phyloP scores from a whole-genome alignment of 805 yeast species.

The Monosporozyma aerobia region DNA sequence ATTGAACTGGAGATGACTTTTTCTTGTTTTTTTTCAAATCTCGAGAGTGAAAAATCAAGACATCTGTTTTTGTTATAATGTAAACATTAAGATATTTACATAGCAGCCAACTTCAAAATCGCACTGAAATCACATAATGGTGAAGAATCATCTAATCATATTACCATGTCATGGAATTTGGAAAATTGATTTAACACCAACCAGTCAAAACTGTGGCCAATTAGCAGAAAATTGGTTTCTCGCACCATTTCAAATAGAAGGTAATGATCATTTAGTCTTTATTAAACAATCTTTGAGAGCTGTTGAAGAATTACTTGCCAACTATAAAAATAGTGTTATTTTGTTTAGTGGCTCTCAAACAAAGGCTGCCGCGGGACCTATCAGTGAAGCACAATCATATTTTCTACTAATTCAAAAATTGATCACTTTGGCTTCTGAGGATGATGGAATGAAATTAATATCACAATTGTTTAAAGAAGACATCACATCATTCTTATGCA shows the following conservation, averaged over 20 bases:
- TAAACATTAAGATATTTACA: no score
- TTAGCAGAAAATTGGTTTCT: constrained; percentile 51
- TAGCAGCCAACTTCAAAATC: neutral
- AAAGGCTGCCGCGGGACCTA: constrained; percentile 41
- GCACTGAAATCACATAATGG: neutral
- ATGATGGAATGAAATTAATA: neutral
- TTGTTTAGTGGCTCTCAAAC: constrained; percentile 65
- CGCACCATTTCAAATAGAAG: constrained; percentile 59
- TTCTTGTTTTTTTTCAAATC: neutral
- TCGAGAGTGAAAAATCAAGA: neutral
- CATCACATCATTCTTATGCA: constrained; percentile 3
- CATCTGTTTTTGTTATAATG: neutral
- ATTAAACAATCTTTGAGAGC: constrained; percentile 49
- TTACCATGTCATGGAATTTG: constrained; percentile 62
- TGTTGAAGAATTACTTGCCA: constrained; percentile 29
- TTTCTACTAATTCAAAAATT: constrained; percentile 35
- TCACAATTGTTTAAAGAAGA: constrained; percentile 6
- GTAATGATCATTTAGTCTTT: constrained; percentile 59
- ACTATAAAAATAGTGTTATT: constrained; percentile 30
- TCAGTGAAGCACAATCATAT: constrained; percentile 57
- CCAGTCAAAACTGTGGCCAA: constrained; percentile 37
- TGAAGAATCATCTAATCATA: constrained; percentile 30
- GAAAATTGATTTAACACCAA: constrained; percentile 28
- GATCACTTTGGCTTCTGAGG: constrained; percentile 2
- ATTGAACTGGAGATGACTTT: neutral